Evolutionary conservation across 2,329 filamentous ascomycete species (phyloP).

Genomic region (Hymenoscyphus linearis): DNA sequence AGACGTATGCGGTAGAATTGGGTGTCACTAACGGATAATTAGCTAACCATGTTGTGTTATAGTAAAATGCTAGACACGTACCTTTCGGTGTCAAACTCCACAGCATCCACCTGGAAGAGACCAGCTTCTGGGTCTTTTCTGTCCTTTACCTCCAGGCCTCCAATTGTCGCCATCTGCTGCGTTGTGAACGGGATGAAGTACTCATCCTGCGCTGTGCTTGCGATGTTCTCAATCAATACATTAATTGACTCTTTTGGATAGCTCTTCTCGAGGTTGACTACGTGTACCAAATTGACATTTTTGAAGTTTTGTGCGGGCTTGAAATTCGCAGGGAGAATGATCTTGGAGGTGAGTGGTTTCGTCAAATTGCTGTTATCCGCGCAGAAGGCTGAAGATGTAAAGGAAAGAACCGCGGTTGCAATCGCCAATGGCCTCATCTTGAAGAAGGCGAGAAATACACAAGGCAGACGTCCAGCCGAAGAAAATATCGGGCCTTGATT

Average conservation of each 20-base stretch:
- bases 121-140: constrained; percentile 70
- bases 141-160: constrained; percentile 86
- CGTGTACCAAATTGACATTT: constrained; percentile 86
- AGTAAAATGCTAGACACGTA: constrained; percentile 25
- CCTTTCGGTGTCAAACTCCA: constrained; percentile 59
- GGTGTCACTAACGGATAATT: constrained; percentile 46
- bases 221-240: constrained; percentile 87
- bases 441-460: constrained; percentile 17
- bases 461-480: constrained; percentile 18
- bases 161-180: constrained; percentile 68
- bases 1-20: constrained; percentile 85
- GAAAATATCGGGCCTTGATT: constrained; percentile 12
- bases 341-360: constrained; percentile 46
- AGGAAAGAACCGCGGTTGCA: constrained; percentile 54
- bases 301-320: constrained; percentile 87
- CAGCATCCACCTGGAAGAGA: constrained; percentile 63
- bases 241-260: constrained; percentile 89
- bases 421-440: constrained; percentile 37
- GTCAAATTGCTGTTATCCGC: constrained; percentile 26
- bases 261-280: constrained; percentile 87
- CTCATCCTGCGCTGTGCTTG: constrained; percentile 71
- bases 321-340: constrained; percentile 61
- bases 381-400: constrained; percentile 33
- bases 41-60: constrained; percentile 13
- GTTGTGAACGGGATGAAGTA: constrained; percentile 88